phyloP scores from a whole-genome alignment of 139 green algal species.

The Closterium sp. region DNA sequence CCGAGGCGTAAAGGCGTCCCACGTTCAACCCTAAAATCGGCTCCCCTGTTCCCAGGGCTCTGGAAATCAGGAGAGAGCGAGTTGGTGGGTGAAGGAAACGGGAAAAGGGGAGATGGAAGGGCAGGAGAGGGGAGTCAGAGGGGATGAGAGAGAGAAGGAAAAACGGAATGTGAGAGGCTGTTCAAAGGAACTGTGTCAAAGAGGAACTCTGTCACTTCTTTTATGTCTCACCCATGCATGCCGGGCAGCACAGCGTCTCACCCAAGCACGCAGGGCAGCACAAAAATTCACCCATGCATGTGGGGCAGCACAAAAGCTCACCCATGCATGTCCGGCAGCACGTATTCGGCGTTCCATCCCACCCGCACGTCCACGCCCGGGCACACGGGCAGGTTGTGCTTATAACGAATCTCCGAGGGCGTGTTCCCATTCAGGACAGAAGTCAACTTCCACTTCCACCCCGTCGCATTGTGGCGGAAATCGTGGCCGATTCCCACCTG shows the following conservation, averaged over 20 bases:
- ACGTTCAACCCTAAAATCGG: conserved; percentile 31
- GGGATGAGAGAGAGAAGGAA: too few relatives aligned
- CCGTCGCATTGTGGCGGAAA: conserved; percentile 26
- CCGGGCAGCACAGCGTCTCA: conserved; percentile 17
- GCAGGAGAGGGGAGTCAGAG: too few relatives aligned
- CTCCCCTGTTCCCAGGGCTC: conserved; percentile 23
- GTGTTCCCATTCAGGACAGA: conserved; percentile 4
- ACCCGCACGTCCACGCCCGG: conserved; percentile 30
- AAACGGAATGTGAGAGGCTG: too few relatives aligned
- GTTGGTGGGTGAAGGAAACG: too few relatives aligned
- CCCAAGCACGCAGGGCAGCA: too few relatives aligned
- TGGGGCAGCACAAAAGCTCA: conserved; percentile 1
- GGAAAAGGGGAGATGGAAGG: too few relatives aligned
- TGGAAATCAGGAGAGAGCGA: neutral
- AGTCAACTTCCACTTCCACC: conserved; percentile 40
- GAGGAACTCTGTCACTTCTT: too few relatives aligned
- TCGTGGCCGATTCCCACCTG: conserved; percentile 41
- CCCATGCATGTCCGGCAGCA: conserved; percentile 43
- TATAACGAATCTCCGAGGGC: neutral
- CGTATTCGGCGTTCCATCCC: conserved; percentile 35
- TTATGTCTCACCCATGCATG: conserved; percentile 32
- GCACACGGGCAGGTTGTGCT: conserved; percentile 40
- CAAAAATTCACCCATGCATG: neutral
- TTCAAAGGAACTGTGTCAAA: too few relatives aligned
- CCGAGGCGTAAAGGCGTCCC: conserved; percentile 17